Evolutionary conservation across 441 rosid species (phyloP), one percentile per base, ranked within the genome.

Genomic region (Isatis lusitanica): DNA sequence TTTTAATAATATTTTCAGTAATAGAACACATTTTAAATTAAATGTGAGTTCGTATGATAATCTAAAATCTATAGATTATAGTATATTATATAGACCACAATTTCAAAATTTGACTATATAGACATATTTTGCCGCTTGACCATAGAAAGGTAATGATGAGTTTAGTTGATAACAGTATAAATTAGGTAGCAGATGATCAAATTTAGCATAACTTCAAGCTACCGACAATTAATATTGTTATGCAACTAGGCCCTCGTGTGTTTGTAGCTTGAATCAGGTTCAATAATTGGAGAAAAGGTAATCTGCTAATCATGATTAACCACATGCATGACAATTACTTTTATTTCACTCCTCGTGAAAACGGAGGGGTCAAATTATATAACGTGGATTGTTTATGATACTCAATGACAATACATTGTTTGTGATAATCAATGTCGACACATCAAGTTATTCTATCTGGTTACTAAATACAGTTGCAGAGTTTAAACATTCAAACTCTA

Each of bases 291-390:
- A 26, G 35, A 40, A 40, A 71, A 43, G 7, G 17, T 65, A 2
- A 5, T 48, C 36, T 33, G 42, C 8, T 42, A 51, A 71, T 43
- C 64, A 77, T 71, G 38, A 71, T 65, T 51, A 66, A 26, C 38
- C 68, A 42, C 69, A 71, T 59, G 68, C 69, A 71, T 59, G 68
- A 51, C 38, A 35, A 43, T 59, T 73, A 59, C 64, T 77, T 77
- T 58, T 40, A 48, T 76, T 70, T 64, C 57, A 70, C 72, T 70
- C 55, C 56, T 47, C 63, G 42, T 57, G 18, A 26, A 58, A 70
- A 70, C 15, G 26, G 63, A 48, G 11, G 24, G 66, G 12, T 46
- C 53, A 63, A 68, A 46, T 15, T 43, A 18, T 59, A 39, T 10
- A 38, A 38, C 33, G 48, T 36, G 13, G 35, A 9, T 31, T 33